These are phyloP conservation scores for Marchantia polymorpha DNA, from an alignment of 225 moss, liverwort and hornwort genomes.

Conservation along the genomic window DNA sequence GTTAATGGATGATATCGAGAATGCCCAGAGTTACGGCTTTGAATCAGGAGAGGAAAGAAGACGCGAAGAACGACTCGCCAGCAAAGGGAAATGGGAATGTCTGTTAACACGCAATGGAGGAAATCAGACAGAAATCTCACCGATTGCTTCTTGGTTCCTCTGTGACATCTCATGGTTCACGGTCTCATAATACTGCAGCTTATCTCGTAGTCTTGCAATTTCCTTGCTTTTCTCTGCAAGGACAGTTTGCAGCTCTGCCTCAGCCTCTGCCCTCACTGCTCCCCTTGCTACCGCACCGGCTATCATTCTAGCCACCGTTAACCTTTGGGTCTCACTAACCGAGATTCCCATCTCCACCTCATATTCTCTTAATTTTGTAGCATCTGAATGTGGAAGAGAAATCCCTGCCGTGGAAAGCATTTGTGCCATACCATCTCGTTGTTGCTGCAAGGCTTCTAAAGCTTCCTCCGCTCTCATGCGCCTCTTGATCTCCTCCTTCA, in stretches of 20 bases:
- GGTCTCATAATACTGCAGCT: constrained; percentile 90
- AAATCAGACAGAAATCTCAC: constrained; percentile 31
- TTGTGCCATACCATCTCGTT: constrained; percentile 77
- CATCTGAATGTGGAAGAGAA: constrained; percentile 47
- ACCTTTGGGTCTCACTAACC: constrained; percentile 49
- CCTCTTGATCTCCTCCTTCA: constrained; percentile 75
- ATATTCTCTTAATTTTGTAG: constrained; percentile 42
- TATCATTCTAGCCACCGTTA: constrained; percentile 72
- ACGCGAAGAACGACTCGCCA: background rate
- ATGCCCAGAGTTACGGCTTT: too few relatives aligned
- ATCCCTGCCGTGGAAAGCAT: constrained; percentile 50
- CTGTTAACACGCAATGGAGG: background rate
- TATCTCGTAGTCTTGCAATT: constrained; percentile 81
- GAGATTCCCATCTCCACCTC: constrained; percentile 43
- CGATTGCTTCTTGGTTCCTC: constrained; percentile 86
- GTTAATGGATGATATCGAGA: background rate
- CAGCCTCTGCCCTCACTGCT: constrained; percentile 78
- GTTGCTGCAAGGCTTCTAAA: constrained; percentile 72
- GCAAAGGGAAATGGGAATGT: too few relatives aligned
- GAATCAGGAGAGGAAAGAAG: background rate
- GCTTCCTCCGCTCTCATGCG: constrained; percentile 89
- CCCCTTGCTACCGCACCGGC: constrained; percentile 79
- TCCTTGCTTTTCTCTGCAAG: constrained; percentile 82
- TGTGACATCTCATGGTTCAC: constrained; percentile 98
- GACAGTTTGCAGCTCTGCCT: constrained; percentile 68